Evolutionary conservation across 225 moss, liverwort and hornwort genomes (phyloP).

Genomic region (Marchantia paleacea): DNA sequence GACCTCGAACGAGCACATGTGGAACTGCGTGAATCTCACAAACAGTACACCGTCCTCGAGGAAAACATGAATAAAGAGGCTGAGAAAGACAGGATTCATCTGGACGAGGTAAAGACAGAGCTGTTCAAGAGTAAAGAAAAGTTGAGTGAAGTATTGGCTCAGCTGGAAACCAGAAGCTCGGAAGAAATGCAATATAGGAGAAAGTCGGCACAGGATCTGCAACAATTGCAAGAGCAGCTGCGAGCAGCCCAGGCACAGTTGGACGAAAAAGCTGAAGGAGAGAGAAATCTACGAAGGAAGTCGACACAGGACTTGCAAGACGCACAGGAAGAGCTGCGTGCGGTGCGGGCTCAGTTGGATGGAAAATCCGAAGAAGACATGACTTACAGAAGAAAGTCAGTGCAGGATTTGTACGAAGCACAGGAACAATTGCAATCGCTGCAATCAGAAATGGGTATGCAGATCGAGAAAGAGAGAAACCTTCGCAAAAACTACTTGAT

Average conservation of each 20-base stretch:
- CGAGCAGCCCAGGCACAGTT: background rate
- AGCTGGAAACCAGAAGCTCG: constrained; percentile 3
- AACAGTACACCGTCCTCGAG: background rate
- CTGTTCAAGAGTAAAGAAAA: constrained; percentile 9
- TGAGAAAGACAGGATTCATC: constrained; percentile 10
- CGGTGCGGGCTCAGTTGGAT: background rate
- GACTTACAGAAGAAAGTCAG: background rate
- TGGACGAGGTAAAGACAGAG: constrained; percentile 17
- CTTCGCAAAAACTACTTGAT: background rate
- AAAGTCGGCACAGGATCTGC: constrained; percentile 7
- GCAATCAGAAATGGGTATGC: background rate
- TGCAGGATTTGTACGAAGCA: constrained; percentile 7
- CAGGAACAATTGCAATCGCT: constrained; percentile 4
- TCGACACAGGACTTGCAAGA: constrained; percentile 11
- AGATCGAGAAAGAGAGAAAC: background rate
- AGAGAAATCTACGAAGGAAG: background rate
- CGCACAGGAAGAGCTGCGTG: background rate
- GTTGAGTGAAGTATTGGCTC: background rate
- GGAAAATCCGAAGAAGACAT: constrained; percentile 4
- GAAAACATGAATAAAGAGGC: constrained; percentile 15
- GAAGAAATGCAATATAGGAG: background rate
- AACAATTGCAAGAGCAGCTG: constrained; percentile 6
- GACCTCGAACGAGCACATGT: constrained; percentile 8
- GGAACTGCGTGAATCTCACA: constrained; percentile 7
- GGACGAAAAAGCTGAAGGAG: constrained; percentile 1